Conservation (phyloP, 305 asterid species). For the Fraxinus greggii region DNA sequence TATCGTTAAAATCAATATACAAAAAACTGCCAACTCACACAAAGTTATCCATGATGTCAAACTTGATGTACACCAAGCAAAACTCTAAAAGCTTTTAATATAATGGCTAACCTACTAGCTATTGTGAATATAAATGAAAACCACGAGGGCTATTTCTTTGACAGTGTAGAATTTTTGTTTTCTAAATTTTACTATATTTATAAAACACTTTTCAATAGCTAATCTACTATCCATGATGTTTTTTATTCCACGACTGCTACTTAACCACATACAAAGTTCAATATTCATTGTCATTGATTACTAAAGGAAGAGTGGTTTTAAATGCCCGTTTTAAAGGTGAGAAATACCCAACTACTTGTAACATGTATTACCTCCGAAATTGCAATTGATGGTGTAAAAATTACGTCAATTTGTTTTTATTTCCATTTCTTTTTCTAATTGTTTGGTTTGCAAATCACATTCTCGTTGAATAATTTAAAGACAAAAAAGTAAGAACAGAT, state of each 20-base stretch:
- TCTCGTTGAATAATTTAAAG: neutral
- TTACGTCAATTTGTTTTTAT: neutral
- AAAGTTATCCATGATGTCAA: too few relatives aligned
- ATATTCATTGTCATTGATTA: neutral
- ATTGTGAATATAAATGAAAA: neutral
- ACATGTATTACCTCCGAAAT: neutral
- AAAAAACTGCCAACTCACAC: too few relatives aligned
- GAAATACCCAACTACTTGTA: neutral
- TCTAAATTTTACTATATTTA: neutral
- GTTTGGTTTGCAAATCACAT: neutral
- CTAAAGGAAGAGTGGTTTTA: neutral
- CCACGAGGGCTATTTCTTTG: neutral
- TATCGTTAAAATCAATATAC: too few relatives aligned
- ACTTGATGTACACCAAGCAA: too few relatives aligned
- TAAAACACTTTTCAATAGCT: neutral
- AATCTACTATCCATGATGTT: neutral
- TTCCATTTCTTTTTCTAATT: neutral
- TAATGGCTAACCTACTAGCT: neutral
- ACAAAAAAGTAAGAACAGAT: neutral
- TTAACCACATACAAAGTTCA: neutral
- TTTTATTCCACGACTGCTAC: neutral
- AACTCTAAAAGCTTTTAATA: too few relatives aligned
- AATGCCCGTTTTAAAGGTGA: neutral
- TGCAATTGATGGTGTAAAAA: neutral
- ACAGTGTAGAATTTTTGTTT: neutral